Evolutionary conservation across 169 alveolate genomes (phyloP).

Genomic region (Cytauxzoon felis): DNA sequence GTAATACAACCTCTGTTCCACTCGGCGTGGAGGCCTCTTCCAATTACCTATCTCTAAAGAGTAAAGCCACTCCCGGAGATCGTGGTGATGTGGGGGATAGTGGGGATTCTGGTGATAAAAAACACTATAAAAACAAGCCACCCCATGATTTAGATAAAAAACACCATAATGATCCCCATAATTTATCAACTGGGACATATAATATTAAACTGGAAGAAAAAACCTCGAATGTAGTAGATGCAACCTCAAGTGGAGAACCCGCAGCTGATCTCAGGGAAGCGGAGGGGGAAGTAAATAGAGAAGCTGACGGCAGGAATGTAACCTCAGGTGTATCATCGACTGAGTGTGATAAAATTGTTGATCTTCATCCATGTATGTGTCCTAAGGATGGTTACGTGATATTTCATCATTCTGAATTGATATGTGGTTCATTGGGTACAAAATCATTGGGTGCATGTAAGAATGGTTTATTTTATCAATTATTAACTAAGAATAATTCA

Average conservation of each 20-base stretch:
- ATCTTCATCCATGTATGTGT: conserved; percentile 57
- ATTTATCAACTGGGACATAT: no score
- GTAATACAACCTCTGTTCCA: conserved; percentile 41
- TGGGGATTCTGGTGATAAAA: no score
- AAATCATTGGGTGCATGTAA: conserved; percentile 88
- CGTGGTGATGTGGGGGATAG: no score
- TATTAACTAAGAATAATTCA: conserved; percentile 87
- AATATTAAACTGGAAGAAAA: neutral
- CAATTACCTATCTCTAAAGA: no score
- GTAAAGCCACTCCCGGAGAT: no score
- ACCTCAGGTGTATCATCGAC: neutral
- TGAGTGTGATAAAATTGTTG: neutral
- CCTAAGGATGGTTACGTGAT: conserved; percentile 93
- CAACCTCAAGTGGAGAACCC: neutral
- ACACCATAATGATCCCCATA: no score
- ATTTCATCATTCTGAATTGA: conserved; percentile 90
- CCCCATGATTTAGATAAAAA: no score
- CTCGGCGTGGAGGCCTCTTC: no score
- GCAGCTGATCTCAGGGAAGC: neutral
- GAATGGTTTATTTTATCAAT: conserved; percentile 89
- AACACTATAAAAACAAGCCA: no score
- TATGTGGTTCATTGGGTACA: conserved; percentile 95
- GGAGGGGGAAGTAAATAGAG: neutral
- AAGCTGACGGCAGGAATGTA: neutral
- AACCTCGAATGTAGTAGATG: conserved; percentile 24